Evolutionary conservation across 2,329 filamentous ascomycete genomes (phyloP), one percentile per base, ranked within the genome.

Genomic region (Fusarium sp.): DNA sequence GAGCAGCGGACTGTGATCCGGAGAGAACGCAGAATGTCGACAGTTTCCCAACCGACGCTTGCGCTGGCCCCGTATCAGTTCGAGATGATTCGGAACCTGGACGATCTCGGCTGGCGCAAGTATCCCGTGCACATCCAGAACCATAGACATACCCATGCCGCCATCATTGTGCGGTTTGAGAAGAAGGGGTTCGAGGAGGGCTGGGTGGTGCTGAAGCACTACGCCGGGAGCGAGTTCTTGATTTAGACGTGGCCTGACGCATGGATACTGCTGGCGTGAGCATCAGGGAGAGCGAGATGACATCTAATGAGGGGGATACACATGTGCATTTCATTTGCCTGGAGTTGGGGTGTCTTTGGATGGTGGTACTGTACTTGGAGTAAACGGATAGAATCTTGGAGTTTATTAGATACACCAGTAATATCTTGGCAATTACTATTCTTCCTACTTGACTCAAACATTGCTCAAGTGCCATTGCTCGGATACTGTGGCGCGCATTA

Each of bases 11-110:
- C 80, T 14, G 73, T 85, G 20, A 82, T 88, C 65, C 81, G 76
- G 57, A 82, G 76, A 49, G 84, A 86, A 75, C 77, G 84, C 38
- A 81, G 84, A 59, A 81, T 81, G 74, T 85, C 84, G 24, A 78
- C 80, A 3, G 80, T 85, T 1, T 83, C 87, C 5, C 88, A 89
- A 72, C 93, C 93, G 1, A 94, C 91, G 0, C 86, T 98, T 62
- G 95, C 95, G 1, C 84, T 98, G 62, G 92, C 93, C 0, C 87
- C 91, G 6, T 89, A 91, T 56, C 96, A 98, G 82, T 97, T 98
- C 80, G 87, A 89, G 57, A 98, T 98, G 90, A 93, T 98, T 70
- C 87, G 92, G 33, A 89, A 91, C 11, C 85, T 98, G 57, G 91
- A 98, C 76, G 80, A 81, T n/a, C 79, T 92, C 3, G 86, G 87